A percentile compares a stretch with the other conserved stretches of the same genome.
phyloP scores from a whole-genome alignment of 345 rosid genomes.

The Euphorbia peplus region DNA sequence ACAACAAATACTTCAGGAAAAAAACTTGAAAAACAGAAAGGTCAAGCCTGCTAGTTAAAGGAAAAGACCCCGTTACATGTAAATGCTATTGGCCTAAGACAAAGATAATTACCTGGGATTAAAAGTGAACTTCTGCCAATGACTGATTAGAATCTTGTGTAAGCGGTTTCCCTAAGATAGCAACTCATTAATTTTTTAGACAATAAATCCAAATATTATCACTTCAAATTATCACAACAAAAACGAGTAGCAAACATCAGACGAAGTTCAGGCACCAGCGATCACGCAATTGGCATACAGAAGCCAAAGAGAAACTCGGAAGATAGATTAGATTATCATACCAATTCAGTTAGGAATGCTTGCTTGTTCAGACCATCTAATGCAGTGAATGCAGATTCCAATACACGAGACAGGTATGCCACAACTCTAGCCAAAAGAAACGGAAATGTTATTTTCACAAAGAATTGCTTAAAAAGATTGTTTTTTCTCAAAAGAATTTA shows the following conservation, averaged over 20 bases:
- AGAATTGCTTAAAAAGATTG: neutral
- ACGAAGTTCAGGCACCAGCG: neutral
- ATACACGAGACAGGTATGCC: constrained; percentile 95
- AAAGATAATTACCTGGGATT: constrained; percentile 75
- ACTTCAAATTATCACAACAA: neutral
- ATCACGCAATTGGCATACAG: constrained; percentile 1
- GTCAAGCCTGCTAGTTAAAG: neutral
- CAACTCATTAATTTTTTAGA: neutral
- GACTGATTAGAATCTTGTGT: constrained; percentile 79
- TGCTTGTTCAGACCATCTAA: constrained; percentile 97
- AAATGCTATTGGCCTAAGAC: neutral
- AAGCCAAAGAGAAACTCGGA: constrained; percentile 14
- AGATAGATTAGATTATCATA: constrained; percentile 28
- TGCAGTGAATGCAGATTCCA: constrained; percentile 92
- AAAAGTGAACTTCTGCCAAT: constrained; percentile 95
- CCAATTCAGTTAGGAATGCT: constrained; percentile 95
- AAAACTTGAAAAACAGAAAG: constrained; percentile 43
- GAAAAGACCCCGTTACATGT: neutral
- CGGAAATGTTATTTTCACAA: constrained; percentile 3
- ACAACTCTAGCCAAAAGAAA: constrained; percentile 57
- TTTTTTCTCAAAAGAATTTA: too few relatives aligned
- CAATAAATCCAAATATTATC: neutral
- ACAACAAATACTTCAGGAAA: neutral
- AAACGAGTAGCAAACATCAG: neutral
- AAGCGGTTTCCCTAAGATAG: constrained; percentile 71